Percentiles rank a stretch among this genome's conserved stretches.
Conservation (phyloP, 192 early-diverging fungal species). For the Mortierella claussenii region DNA sequence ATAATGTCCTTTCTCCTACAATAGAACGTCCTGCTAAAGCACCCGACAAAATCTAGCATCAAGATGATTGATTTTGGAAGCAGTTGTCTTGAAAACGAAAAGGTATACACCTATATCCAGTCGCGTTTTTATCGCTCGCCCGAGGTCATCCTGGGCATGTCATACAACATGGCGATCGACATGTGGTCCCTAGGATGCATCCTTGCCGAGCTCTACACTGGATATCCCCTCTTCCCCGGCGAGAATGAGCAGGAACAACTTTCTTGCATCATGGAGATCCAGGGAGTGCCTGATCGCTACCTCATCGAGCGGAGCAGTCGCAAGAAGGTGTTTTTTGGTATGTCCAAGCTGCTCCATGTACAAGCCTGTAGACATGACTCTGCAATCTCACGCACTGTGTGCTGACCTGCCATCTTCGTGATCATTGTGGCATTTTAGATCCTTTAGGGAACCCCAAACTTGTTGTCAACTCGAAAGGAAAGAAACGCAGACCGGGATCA, state of each 20-base stretch:
- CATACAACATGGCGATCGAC: slow-evolving; percentile 93
- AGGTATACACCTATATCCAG: slow-evolving; percentile 98
- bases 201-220: slow-evolving; percentile 88
- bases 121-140: slow-evolving; percentile 96
- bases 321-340: slow-evolving; percentile 90
- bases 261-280: slow-evolving; percentile 93
- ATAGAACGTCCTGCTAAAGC: slow-evolving; percentile 85
- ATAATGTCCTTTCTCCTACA: slow-evolving; percentile 1
- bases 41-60: slow-evolving; percentile 77
- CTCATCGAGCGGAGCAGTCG: slow-evolving; percentile 83
- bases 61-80: slow-evolving; percentile 99
- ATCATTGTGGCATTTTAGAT: too few relatives aligned
- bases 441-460: slow-evolving; percentile 64
- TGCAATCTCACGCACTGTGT: too few relatives aligned
- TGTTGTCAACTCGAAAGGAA: slow-evolving; percentile 88
- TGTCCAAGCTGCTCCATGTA: too few relatives aligned
- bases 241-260: slow-evolving; percentile 98
- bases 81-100: slow-evolving; percentile 92
- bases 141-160: slow-evolving; percentile 93
- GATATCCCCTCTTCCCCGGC: slow-evolving; percentile 95
- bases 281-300: slow-evolving; percentile 79
- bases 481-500: slow-evolving; percentile 80
- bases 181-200: slow-evolving; percentile 99
- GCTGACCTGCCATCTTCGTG: slow-evolving; percentile 28
- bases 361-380: too few relatives aligned